These are phyloP conservation scores for Nicotiana noctiflora DNA, from an alignment of 257 asterid genomes.

Conservation along the genomic window DNA sequence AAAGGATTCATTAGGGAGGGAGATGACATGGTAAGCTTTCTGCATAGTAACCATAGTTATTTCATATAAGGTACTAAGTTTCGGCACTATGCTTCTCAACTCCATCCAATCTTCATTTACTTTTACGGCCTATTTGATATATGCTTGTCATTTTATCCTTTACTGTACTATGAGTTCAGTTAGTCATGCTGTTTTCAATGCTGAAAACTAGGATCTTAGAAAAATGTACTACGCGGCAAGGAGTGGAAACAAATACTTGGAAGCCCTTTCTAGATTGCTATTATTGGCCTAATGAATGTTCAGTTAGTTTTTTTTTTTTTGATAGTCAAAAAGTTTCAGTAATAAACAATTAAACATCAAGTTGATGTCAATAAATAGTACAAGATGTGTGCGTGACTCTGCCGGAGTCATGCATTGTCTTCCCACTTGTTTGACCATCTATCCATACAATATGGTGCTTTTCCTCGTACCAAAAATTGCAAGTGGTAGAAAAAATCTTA, in stretches of 20 bases:
- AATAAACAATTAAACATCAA: not conserved
- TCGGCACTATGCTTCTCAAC: not conserved
- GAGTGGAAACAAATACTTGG: conserved; percentile 6
- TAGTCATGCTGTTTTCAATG: not conserved
- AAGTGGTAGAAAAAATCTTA: not conserved
- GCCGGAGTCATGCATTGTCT: not conserved
- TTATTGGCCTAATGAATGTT: not conserved
- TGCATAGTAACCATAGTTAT: not conserved
- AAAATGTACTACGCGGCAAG: not conserved
- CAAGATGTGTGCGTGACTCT: not conserved
- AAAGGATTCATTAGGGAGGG: conserved; percentile 54
- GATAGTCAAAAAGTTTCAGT: not conserved
- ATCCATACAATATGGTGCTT: not conserved
- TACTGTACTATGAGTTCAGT: not conserved
- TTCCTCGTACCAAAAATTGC: not conserved
- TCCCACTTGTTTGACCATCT: not conserved
- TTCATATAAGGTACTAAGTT: not conserved
- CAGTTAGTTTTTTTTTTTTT: not conserved
- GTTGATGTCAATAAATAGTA: not conserved
- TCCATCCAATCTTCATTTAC: not conserved
- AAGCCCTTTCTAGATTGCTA: not conserved
- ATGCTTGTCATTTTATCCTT: not conserved
- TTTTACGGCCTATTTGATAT: not conserved
- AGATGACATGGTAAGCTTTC: conserved; percentile 50
- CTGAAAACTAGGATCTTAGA: not conserved